Evolutionary conservation across 495 filamentous ascomycete genomes (phyloP), one percentile per base, ranked within the genome.

Genomic region (Evernia prunastri): DNA sequence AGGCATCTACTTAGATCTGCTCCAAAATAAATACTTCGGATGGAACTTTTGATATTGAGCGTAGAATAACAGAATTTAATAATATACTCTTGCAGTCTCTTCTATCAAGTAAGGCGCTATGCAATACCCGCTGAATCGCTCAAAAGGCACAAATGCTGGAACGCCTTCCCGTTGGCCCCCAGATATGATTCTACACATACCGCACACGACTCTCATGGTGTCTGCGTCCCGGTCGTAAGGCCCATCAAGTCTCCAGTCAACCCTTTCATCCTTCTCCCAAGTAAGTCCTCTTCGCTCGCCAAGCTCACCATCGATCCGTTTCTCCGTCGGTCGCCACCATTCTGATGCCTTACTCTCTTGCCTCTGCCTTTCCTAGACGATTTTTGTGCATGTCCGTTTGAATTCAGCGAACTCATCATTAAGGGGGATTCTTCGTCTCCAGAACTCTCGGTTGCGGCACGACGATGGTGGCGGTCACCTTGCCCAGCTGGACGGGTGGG

Each of bases 261-360:
- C 9, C 89, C 90, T 69, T 89, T 84, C 92, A 97, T 97, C 49
- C 92, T 78, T 60, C 92, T 78, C 10, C 87, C 86, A 18, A 97
- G 73, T 61, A 97, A 71, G 78, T 96, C 91, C 65, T 95, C 91
- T 65, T 88, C 86, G 71, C 90, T 96, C 36, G 85, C 85, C 37
- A 96, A 75, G 73, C 87, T 90, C 8, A 87, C 83, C 60, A 91
- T 75, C 68, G 87, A 89, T 59, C 78, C 79, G 15, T 81, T 79
- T 39, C 81, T 60, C 71, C 69, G 42, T 65, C 56, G 65, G 63
- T 64, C 70, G 63, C 63, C 70, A 67, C 56, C 67, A 62, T 63
- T 69, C 58, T 65, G 36, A 58, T 69, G 58, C 57, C 47, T 42
- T 4, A 58, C 58, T 29, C 40, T 58, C 45, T 61, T 66, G 2